Evolutionary conservation across 345 rosid species (phyloP).

Genomic region (Ailanthus altissimus): DNA sequence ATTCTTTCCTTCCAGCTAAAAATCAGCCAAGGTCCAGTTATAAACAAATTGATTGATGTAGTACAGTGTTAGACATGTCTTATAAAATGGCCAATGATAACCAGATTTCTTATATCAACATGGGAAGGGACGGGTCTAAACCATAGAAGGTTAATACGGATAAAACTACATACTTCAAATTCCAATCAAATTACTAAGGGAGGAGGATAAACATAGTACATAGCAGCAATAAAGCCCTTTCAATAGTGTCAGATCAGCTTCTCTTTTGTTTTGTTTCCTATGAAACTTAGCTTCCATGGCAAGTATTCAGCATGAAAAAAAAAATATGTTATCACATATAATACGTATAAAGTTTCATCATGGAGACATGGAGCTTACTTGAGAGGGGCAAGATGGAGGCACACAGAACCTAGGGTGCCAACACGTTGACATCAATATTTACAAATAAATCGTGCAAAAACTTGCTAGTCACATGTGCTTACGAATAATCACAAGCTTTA

Average conservation of each 20-base stretch:
- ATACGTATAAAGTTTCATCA: not conserved
- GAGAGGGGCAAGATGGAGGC: too few species aligned
- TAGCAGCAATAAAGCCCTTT: not conserved
- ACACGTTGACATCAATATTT: too few species aligned
- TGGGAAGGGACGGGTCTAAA: not conserved
- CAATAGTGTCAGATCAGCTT: not conserved
- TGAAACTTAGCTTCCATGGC: not conserved
- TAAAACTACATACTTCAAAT: too few species aligned
- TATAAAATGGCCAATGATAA: not conserved
- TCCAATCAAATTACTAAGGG: too few species aligned
- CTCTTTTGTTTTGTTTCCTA: too few species aligned
- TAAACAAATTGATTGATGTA: too few species aligned
- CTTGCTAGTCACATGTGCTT: not conserved
- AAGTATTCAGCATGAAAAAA: not conserved
- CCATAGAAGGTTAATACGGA: not conserved
- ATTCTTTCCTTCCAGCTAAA: too few species aligned
- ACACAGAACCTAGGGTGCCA: too few species aligned
- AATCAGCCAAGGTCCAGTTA: too few species aligned
- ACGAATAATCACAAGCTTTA: constrained; percentile 2
- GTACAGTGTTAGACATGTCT: too few species aligned
- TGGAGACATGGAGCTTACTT: too few species aligned
- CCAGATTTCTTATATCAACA: not conserved
- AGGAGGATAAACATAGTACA: too few species aligned
- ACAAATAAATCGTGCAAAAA: not conserved
- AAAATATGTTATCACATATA: not conserved